phyloP scores from a whole-genome alignment of 306 rosid species.

The Trifolium dubium region DNA sequence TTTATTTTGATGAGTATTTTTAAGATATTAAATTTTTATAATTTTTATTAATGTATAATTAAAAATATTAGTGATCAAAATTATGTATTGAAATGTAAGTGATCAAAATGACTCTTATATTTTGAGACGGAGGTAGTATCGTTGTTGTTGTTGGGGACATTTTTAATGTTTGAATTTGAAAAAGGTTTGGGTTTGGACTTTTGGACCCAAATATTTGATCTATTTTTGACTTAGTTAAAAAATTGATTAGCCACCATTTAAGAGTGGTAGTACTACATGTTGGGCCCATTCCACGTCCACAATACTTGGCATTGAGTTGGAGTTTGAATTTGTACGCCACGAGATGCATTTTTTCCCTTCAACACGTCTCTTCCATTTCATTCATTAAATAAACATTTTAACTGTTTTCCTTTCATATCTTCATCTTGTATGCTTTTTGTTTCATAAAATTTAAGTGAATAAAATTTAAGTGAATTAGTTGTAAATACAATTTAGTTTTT shows the following conservation, averaged over 20 bases:
- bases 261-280: neutral
- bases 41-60: too few relatives aligned
- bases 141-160: neutral
- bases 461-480: too few relatives aligned
- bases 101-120: too few relatives aligned
- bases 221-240: conserved; percentile 28
- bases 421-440: too few relatives aligned
- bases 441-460: too few relatives aligned
- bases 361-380: conserved; percentile 54
- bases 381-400: neutral
- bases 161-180: conserved; percentile 39
- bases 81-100: too few relatives aligned
- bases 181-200: conserved; percentile 29
- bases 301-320: conserved; percentile 51
- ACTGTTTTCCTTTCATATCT: too few relatives aligned
- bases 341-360: conserved; percentile 14
- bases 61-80: too few relatives aligned
- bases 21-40: too few relatives aligned
- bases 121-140: too few relatives aligned
- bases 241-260: conserved; percentile 45
- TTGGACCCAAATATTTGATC: neutral
- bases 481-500: too few relatives aligned
- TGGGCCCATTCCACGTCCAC: conserved; percentile 73
- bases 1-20: too few relatives aligned
- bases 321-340: conserved; percentile 61